Conservation (phyloP, 331 rosid species). For the Quercus lobata region DNA sequence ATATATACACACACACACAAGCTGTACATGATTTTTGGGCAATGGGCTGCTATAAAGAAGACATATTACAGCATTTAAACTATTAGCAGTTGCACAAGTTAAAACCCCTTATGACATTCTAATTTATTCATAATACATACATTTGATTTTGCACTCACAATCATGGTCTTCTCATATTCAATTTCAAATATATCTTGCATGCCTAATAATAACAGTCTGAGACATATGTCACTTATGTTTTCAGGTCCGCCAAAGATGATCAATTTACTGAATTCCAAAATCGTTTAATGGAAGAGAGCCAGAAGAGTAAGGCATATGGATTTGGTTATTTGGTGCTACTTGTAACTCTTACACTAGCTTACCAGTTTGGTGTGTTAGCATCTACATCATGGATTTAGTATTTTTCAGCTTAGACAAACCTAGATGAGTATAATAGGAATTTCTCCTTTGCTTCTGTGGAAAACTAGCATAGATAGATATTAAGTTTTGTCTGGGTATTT, state of each 20-base stretch:
- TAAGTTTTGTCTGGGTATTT: background rate
- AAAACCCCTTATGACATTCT: background rate
- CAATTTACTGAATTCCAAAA: constrained; percentile 49
- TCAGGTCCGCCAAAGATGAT: constrained; percentile 56
- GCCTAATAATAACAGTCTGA: background rate
- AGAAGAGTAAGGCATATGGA: constrained; percentile 52
- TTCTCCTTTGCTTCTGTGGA: background rate
- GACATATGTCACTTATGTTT: constrained; percentile 8
- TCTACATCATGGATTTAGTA: background rate
- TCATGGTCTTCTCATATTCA: background rate
- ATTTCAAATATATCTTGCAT: background rate
- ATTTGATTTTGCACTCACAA: background rate
- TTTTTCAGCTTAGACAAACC: background rate
- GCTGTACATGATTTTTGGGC: background rate
- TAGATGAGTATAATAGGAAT: background rate
- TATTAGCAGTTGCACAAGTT: background rate
- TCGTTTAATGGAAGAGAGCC: constrained; percentile 47
- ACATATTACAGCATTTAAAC: background rate
- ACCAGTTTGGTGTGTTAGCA: background rate
- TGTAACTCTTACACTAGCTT: background rate
- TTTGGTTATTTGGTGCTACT: background rate
- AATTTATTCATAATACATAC: background rate
- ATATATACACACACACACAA: background rate
- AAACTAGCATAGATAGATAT: background rate
- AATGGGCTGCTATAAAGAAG: background rate